Conservation (phyloP, 495 filamentous ascomycete species). For the Polyplosphaeria fusca region DNA sequence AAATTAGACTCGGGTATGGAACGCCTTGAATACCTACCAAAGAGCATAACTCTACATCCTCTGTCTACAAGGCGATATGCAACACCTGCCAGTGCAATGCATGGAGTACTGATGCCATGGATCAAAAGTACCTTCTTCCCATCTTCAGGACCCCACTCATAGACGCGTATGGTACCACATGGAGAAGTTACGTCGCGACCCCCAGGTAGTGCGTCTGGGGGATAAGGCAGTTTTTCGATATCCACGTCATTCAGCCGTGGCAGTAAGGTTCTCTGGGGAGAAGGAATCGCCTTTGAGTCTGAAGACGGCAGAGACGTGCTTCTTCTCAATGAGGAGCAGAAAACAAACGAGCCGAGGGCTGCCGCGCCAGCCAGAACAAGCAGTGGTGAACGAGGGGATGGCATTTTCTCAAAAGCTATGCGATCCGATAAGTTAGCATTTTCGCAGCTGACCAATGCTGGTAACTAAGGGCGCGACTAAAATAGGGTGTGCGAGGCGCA, state of each 20-base stretch:
- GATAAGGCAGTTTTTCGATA: slow-evolving; percentile 59
- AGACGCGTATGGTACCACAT: slow-evolving; percentile 77
- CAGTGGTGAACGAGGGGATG: too few species aligned
- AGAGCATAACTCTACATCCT: slow-evolving; percentile 80
- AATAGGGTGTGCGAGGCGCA: too few species aligned
- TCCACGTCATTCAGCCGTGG: slow-evolving; percentile 49
- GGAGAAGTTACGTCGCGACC: slow-evolving; percentile 69
- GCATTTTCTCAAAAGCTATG: too few species aligned
- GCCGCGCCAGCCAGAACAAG: slow-evolving; percentile 5
- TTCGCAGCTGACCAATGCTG: too few species aligned
- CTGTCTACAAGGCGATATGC: slow-evolving; percentile 66
- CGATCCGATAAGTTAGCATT: too few species aligned
- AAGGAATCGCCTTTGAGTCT: slow-evolving; percentile 41
- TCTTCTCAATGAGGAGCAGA: not conserved
- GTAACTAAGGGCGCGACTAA: too few species aligned
- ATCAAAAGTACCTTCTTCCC: slow-evolving; percentile 77
- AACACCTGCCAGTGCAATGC: slow-evolving; percentile 64
- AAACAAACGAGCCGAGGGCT: not conserved
- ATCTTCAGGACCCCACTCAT: slow-evolving; percentile 84
- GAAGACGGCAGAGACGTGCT: not conserved
- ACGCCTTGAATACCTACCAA: too few species aligned
- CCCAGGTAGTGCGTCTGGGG: slow-evolving; percentile 70
- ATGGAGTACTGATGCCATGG: slow-evolving; percentile 85
- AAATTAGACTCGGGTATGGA: too few species aligned
- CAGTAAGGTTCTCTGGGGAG: slow-evolving; percentile 49